Evolutionary conservation across 768 basidiomycete genomes (phyloP), one percentile per base, ranked within the genome.

Genomic region (Suillus bovinus): DNA sequence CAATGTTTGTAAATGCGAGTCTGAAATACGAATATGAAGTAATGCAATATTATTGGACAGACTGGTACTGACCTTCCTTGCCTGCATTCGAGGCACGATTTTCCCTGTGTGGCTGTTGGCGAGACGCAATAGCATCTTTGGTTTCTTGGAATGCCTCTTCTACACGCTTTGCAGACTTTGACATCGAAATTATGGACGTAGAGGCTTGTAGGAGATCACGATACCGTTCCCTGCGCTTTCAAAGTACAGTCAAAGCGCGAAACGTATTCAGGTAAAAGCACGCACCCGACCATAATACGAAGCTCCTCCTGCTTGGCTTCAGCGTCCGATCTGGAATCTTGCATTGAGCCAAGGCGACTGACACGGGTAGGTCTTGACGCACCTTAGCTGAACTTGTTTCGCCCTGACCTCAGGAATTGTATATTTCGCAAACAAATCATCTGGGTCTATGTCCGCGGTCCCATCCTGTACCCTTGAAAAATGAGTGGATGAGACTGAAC

Each of bases 221-320:
- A 75, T 94, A 94, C 67, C 92, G 87, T 86, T 94, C 93, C 77
- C 93, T 94, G 74, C 73, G 70, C 84, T 86, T 87, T 84, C 84
- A 78, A 72, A 72, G 69, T 76, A 77, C 70, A 72, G 68, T 78
- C 76, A 74, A 64, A 76, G 60, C 55, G 58, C 13, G 38, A 52
- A 49, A 41, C 54, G 14, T 13, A 10, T 31, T 31, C 41, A 31
- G 20, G 62, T 20, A 61, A 54, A 38, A 62, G 49, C 66, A 88
- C 93, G 84, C 79, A 94, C 93, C 93, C 93, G 76, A 94, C 93
- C 93, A 94, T 94, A 50, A 91, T 80, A 69, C 93, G 83, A 49
- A 94, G 82, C 70, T 94, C 93, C 72, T 94, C 90, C 69, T 93
- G 90, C 74, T 94, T 94, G 49, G 86, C 88, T 70, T 93, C 90